These are phyloP conservation scores for Meripilus lineatus DNA, from an alignment of 1,284 basidiomycete genomes.

Conservation along the genomic window DNA sequence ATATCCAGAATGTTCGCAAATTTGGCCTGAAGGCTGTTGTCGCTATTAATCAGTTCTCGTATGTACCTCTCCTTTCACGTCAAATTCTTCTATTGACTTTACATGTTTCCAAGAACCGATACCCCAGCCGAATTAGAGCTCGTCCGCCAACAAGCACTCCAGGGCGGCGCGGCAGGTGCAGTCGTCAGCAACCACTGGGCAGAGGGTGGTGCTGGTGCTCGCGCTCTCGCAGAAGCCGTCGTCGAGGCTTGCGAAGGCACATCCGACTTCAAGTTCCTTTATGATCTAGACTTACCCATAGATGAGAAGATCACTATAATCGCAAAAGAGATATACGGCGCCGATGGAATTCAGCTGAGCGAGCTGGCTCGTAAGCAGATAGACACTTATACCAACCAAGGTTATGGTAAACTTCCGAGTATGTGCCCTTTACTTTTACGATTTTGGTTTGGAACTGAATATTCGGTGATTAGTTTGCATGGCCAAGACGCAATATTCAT, in stretches of 20 bases:
- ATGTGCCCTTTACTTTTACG: slow-evolving; percentile 25
- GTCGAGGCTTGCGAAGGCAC: slow-evolving; percentile 80
- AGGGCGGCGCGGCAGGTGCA: slow-evolving; percentile 91
- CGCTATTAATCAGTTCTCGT: slow-evolving; percentile 94
- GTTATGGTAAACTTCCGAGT: slow-evolving; percentile 80
- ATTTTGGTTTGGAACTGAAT: slow-evolving; percentile 10
- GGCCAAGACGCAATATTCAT: slow-evolving; percentile 98
- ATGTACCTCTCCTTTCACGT: slow-evolving; percentile 32
- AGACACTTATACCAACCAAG: slow-evolving; percentile 90
- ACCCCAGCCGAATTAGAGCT: slow-evolving; percentile 88
- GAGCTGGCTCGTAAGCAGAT: slow-evolving; percentile 84
- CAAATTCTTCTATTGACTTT: slow-evolving; percentile 8
- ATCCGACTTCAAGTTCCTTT: slow-evolving; percentile 87
- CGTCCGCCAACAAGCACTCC: slow-evolving; percentile 75
- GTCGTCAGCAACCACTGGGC: slow-evolving; percentile 98
- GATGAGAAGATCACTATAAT: slow-evolving; percentile 87
- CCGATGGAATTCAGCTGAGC: slow-evolving; percentile 83
- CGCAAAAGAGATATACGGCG: slow-evolving; percentile 87
- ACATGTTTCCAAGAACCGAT: slow-evolving; percentile 60
- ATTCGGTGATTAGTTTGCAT: slow-evolving; percentile 69
- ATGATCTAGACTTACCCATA: slow-evolving; percentile 81
- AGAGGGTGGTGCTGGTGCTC: slow-evolving; percentile 84
- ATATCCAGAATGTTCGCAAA: slow-evolving; percentile 94
- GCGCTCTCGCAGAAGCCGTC: slow-evolving; percentile 84
- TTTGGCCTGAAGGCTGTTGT: slow-evolving; percentile 97